Base-by-base conservation (phyloP, 306 rosid species). In the Quercus mongolica region DNA sequence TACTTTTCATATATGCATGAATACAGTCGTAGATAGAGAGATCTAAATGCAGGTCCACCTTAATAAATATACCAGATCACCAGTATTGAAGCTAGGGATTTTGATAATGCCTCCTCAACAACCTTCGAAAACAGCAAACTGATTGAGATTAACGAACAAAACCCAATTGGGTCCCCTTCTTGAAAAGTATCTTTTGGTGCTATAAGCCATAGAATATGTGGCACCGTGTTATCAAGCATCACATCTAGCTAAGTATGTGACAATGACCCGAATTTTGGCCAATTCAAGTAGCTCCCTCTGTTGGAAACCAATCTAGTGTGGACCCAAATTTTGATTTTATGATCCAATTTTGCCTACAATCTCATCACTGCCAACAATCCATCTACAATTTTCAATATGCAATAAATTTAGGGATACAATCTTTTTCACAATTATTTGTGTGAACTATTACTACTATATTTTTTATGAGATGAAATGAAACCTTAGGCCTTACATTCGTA, bases 211-310 rank as follows among this genome's bases (percentile, higher is more conserved):
- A 41, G 64, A 3, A 41, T 49, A 21, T 26, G 26, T 25, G 67
- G 15, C 17, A 49, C 67, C 9, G 6, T 61, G 17, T 61, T 21
- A 61, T 61, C 51, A 67, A 35, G 72, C 52, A 28, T 67, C 52
- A 35, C 25, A 35, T 67, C 49, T 35, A 19, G 4, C 14, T 5
- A 30, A 30, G 3, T 1, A 17, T 2, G 1, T 31, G 77, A 80
- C 20, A 74, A 71, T 51, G 67, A 83, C 86, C 26, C 33, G 44
- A 49, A 38, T 35, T 4, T 84, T 74, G 58, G 73, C 14, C 56
- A 51, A 33, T 75, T 49, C 82, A 13, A 52, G 46, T 79, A 52
- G 86, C 67, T 86, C 80, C 82, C 85, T 71, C 75, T 19, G 6
- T 65, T 41, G 70, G 71, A 38, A 57, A 49, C 54, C 65, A 59